These are phyloP conservation scores for Marasmius oreades DNA, from an alignment of 1,284 basidiomycete genomes.

Conservation along the genomic window DNA sequence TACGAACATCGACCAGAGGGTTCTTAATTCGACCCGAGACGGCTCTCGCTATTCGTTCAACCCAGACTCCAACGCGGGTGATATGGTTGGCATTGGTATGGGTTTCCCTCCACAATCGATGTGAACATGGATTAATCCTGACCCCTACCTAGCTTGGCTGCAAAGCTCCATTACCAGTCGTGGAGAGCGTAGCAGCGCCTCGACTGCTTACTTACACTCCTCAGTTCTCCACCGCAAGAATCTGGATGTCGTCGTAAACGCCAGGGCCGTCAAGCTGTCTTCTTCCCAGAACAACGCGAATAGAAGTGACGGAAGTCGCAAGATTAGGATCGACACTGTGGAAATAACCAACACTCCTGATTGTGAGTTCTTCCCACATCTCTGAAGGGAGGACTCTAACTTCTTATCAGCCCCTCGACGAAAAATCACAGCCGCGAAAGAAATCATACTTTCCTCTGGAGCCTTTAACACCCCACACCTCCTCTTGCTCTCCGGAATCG, in stretches of 20 bases:
- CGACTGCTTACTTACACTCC: conserved; percentile 11
- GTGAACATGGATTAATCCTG: too few relatives aligned
- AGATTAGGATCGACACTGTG: conserved; percentile 4
- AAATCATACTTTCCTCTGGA: conserved; percentile 34
- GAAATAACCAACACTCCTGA: conserved; percentile 4
- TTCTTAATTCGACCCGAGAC: conserved; percentile 17
- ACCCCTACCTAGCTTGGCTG: neutral
- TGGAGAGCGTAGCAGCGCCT: conserved; percentile 5
- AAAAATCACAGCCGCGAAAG: conserved; percentile 21
- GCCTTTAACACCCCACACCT: conserved; percentile 31
- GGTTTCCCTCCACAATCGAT: too few relatives aligned
- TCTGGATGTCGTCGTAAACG: conserved; percentile 12
- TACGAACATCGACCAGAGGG: conserved; percentile 13
- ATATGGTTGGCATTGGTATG: conserved; percentile 19
- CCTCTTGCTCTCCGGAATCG: conserved; percentile 37
- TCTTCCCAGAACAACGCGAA: neutral
- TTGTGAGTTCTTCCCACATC: neutral
- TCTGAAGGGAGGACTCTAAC: too few relatives aligned
- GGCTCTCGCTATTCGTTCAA: conserved; percentile 20
- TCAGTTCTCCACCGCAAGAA: conserved; percentile 13
- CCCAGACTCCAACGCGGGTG: conserved; percentile 20
- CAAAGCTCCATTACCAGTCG: conserved; percentile 1
- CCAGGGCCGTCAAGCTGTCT: conserved; percentile 12
- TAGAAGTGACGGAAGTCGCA: neutral
- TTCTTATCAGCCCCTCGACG: neutral